Evolutionary conservation across 192 early-diverging fungal species (phyloP), one percentile per base, ranked within the genome.

Genomic region (Thamnidium elegans): DNA sequence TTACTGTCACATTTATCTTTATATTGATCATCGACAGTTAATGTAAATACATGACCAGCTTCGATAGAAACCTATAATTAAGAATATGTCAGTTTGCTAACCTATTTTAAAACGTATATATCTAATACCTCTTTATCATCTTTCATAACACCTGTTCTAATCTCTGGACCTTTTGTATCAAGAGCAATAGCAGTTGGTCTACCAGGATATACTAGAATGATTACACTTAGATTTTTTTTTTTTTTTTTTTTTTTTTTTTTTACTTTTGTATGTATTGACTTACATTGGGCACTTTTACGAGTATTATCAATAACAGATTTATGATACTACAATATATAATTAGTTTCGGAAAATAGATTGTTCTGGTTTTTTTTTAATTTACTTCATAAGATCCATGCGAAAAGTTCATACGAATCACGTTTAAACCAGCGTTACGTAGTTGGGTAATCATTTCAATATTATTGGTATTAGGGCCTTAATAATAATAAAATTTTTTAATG

Each of bases 161-260:
- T 90, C 76, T 90, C 89, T 20, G 89, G 87, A n/a, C 87, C 89
- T 68, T 90, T 89, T 63, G 89, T 92, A 76, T 92, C 90, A 23
- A 92, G 77, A 7, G 90, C 90, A 69, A 92, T 89, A 30, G 84
- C 90, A 32, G 80, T 66, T 51, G 78, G 72, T 43, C 69, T 62
- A 30, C 77, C 83, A 3, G 76, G 73, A 14, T 61, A 50, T 39
- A 67, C 75, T 68, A 19, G 15, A 67, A 65, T 10, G 9, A 47
- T 55, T n/a, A 54, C 6, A 7, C 0, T 7, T 48, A 1, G 10
- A 44, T 14, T 44, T 19, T 4, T 17, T 15, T 19, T 17, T 43
- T 50, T n/a, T 51, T 19, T 10, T 30, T 32, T 21, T 7, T 34
- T 20, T 63, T 63, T n/a, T n/a, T n/a, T n/a, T n/a, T n/a, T n/a